Evolutionary conservation across 2,329 filamentous ascomycete species (phyloP).

Genomic region (Colletotrichum lupini): DNA sequence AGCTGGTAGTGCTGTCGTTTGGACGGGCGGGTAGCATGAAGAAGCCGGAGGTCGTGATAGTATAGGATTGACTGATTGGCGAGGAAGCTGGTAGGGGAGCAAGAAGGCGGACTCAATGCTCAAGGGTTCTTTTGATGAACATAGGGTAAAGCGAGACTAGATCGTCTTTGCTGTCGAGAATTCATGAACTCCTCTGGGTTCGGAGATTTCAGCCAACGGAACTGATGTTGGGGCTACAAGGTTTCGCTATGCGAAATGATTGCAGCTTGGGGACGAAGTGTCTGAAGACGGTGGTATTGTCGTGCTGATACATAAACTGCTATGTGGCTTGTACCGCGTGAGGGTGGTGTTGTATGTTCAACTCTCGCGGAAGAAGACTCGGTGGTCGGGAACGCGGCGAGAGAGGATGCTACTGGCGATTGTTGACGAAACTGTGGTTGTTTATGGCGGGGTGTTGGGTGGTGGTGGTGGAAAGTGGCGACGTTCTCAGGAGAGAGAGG

Average conservation of each 20-base stretch:
- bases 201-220: slow-evolving; percentile 85
- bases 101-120: slow-evolving; percentile 63
- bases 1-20: slow-evolving; percentile 38
- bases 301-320: slow-evolving; percentile 99
- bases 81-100: slow-evolving; percentile 40
- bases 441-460: not conserved
- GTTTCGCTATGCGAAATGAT: slow-evolving; percentile 95
- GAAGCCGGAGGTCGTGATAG: slow-evolving; percentile 15
- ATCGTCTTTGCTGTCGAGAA: slow-evolving; percentile 61
- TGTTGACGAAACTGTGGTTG: slow-evolving; percentile 8
- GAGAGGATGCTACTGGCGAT: slow-evolving; percentile 20
- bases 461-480: not conserved
- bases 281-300: slow-evolving; percentile 89
- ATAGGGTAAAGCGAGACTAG: slow-evolving; percentile 63
- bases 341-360: slow-evolving; percentile 31
- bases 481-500: not conserved
- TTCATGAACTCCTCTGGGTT: slow-evolving; percentile 66
- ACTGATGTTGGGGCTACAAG: slow-evolving; percentile 88
- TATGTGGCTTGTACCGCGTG: slow-evolving; percentile 32
- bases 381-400: slow-evolving; percentile 24
- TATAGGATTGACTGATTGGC: slow-evolving; percentile 13
- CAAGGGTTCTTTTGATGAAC: slow-evolving; percentile 64
- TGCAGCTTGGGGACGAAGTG: slow-evolving; percentile 96
- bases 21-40: slow-evolving; percentile 31
- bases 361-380: slow-evolving; percentile 33